Conservation (phyloP, 176 grass and related monocot species). For the Puya raimondii region DNA sequence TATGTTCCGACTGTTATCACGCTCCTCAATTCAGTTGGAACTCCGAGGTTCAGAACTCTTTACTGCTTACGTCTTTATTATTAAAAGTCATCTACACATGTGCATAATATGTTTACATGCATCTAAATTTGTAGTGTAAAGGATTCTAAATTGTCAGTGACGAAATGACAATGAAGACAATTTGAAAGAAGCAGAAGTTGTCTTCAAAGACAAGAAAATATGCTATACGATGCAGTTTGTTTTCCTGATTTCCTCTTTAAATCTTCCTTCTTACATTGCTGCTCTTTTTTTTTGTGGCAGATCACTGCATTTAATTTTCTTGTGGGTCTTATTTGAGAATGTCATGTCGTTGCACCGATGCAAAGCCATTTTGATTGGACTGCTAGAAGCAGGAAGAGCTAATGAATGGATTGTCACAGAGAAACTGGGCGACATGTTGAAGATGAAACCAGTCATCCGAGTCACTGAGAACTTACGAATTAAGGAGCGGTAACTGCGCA, state of each 20-base stretch:
- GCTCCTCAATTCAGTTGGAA: constrained; percentile 5
- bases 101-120: too few species aligned
- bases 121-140: too few species aligned
- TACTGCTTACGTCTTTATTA: neutral
- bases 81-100: too few species aligned
- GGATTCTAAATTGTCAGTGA: too few species aligned
- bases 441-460: constrained; percentile 22
- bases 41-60: constrained; percentile 3
- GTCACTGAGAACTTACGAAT: constrained; percentile 1
- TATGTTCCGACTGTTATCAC: constrained; percentile 8
- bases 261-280: too few species aligned
- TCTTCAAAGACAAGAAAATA: too few species aligned
- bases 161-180: too few species aligned
- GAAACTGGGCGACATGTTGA: constrained; percentile 44
- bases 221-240: too few species aligned
- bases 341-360: constrained; percentile 62
- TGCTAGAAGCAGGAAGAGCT: constrained; percentile 47
- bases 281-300: constrained; percentile 20
- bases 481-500: constrained; percentile 38
- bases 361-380: constrained; percentile 55
- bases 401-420: constrained; percentile 88
- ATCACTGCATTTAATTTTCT: constrained; percentile 37
- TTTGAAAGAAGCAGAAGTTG: too few species aligned
- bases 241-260: too few species aligned
- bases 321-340: constrained; percentile 66